A percentile compares a stretch with the other conserved stretches of the same genome.
These are phyloP conservation scores for Multifurca ochricompacta DNA, from an alignment of 768 basidiomycete genomes.

Conservation along the genomic window DNA sequence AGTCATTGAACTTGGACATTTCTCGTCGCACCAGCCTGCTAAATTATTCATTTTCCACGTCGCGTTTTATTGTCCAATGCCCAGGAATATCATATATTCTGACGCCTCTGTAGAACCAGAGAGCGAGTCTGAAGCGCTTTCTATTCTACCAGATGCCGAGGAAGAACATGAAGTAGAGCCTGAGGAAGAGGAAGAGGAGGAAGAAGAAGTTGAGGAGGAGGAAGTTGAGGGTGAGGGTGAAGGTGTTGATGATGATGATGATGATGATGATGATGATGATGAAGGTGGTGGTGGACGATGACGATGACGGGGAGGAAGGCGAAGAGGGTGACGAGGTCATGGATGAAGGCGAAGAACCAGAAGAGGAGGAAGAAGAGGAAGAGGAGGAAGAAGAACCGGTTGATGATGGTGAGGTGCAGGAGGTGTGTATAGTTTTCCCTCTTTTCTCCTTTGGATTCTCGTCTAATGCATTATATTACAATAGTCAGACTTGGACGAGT, in stretches of 20 bases:
- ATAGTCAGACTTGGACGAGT: constrained; percentile 18
- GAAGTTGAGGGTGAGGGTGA: constrained; percentile 34
- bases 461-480: background rate
- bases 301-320: constrained; percentile 35
- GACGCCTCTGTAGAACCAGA: constrained; percentile 18
- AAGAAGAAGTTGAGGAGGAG: constrained; percentile 30
- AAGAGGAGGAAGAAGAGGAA: constrained; percentile 13
- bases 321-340: constrained; percentile 30
- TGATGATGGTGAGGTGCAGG: constrained; percentile 15
- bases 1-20: background rate
- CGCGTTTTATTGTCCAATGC: background rate
- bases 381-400: constrained; percentile 19
- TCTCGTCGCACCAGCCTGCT: background rate
- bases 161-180: constrained; percentile 35
- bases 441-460: background rate
- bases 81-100: constrained; percentile 19
- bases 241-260: background rate
- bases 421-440: background rate
- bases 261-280: constrained; percentile 23
- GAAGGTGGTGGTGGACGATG: too few relatives aligned
- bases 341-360: constrained; percentile 9
- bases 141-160: constrained; percentile 27
- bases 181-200: constrained; percentile 27
- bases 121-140: constrained; percentile 16
- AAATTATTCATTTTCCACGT: background rate